phyloP scores from a whole-genome alignment of 257 asterid species.

The Capsicum rhomboideum region DNA sequence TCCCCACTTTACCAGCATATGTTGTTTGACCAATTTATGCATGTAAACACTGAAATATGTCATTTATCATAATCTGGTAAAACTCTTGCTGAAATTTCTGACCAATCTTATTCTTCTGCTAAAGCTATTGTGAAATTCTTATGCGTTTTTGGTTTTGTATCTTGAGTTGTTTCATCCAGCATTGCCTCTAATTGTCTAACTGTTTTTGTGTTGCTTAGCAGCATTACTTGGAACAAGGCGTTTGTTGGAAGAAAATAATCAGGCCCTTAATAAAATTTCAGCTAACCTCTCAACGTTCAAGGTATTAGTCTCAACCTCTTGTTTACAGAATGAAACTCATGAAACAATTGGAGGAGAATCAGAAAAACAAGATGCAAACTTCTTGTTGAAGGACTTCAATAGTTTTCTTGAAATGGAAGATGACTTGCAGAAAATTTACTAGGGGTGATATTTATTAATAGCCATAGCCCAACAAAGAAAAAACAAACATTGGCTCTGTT shows the following conservation, averaged over 20 bases:
- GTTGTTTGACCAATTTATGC: background rate
- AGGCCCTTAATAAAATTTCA: slow-evolving; percentile 58
- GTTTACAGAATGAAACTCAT: background rate
- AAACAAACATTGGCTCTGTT: no score
- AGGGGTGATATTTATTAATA: background rate
- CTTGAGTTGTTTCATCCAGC: background rate
- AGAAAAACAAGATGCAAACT: background rate
- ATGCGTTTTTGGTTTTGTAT: background rate
- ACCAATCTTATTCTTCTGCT: background rate
- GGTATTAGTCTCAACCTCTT: slow-evolving; percentile 36
- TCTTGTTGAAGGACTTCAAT: background rate
- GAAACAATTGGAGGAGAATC: background rate
- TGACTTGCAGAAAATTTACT: background rate
- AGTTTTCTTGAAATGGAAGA: background rate
- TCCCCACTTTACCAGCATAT: background rate
- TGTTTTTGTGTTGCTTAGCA: slow-evolving; percentile 18
- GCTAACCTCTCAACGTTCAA: slow-evolving; percentile 58
- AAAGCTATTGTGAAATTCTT: background rate
- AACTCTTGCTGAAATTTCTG: background rate
- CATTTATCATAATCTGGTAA: background rate
- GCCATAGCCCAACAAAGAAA: background rate
- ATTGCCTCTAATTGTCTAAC: background rate
- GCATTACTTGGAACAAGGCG: slow-evolving; percentile 45
- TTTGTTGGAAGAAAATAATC: slow-evolving; percentile 71
- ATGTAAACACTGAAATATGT: background rate